phyloP scores from a whole-genome alignment of 805 yeast species.

The Myxozyma udenii region DNA sequence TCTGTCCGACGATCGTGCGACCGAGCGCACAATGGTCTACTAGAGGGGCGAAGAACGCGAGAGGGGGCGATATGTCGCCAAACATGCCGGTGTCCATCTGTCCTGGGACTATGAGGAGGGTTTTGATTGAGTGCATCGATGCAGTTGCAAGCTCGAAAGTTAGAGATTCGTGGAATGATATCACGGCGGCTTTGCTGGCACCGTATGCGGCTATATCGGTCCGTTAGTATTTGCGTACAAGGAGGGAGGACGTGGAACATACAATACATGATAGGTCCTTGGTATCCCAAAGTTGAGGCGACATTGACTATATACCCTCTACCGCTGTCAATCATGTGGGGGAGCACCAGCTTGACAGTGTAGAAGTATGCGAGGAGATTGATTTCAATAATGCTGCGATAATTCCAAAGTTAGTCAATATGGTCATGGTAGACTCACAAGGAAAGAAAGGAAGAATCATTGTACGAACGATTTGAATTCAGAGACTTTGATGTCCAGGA shows the following conservation, averaged over 20 bases:
- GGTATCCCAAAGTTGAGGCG: conserved; percentile 79
- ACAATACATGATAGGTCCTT: conserved; percentile 73
- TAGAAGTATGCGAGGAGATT: conserved; percentile 70
- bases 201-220: conserved; percentile 62
- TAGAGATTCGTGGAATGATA: conserved; percentile 80
- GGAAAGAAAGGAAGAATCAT: too few species aligned
- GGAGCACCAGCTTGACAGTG: conserved; percentile 67
- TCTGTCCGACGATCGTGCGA: conserved; percentile 49
- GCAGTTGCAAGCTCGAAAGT: conserved; percentile 49
- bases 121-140: conserved; percentile 55
- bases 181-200: conserved; percentile 82
- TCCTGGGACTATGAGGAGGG: conserved; percentile 82
- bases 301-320: conserved; percentile 79
- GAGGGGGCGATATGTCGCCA: conserved; percentile 68
- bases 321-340: conserved; percentile 58
- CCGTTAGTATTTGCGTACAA: not conserved
- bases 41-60: conserved; percentile 74
- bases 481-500: conserved; percentile 52
- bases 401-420: not conserved
- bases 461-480: conserved; percentile 52
- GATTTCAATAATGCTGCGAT: conserved; percentile 50
- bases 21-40: conserved; percentile 70
- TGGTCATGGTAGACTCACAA: not conserved
- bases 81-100: conserved; percentile 75
- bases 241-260: conserved; percentile 1